phyloP scores from a whole-genome alignment of 1,284 basidiomycete genomes.

The Leccinum griseonigrum region DNA sequence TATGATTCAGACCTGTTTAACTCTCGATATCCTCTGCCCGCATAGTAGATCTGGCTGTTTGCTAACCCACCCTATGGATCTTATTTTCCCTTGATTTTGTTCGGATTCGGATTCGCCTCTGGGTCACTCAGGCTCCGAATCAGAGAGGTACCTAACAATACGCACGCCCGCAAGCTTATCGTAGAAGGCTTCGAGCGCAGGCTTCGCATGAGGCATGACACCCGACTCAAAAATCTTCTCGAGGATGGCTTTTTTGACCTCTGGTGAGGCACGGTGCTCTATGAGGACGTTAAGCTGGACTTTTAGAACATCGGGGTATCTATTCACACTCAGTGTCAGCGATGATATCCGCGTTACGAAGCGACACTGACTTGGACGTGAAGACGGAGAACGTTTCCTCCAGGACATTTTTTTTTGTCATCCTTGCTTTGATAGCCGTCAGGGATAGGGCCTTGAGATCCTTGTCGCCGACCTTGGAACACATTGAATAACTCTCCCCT shows the following conservation, averaged over 20 bases:
- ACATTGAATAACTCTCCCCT: background rate
- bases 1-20: background rate
- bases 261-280: constrained; percentile 5
- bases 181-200: constrained; percentile 22
- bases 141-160: no score
- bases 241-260: constrained; percentile 20
- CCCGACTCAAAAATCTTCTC: constrained; percentile 10
- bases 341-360: background rate
- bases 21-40: background rate
- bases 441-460: constrained; percentile 21
- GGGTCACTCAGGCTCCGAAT: no score
- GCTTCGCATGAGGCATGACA: constrained; percentile 18
- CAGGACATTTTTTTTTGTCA: constrained; percentile 26
- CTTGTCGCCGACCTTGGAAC: constrained; percentile 18
- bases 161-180: constrained; percentile 13
- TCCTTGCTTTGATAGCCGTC: constrained; percentile 21
- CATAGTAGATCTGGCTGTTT: background rate
- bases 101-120: background rate
- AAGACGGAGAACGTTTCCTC: constrained; percentile 31
- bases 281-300: constrained; percentile 17
- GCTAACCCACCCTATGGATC: background rate
- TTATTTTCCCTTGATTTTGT: background rate
- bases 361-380: constrained; percentile 25
- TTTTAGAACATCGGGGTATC: constrained; percentile 22
- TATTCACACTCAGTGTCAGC: constrained; percentile 14